These are phyloP conservation scores for Epichloe sp. DNA, from an alignment of 2,329 filamentous ascomycete species.

Conservation along the genomic window DNA sequence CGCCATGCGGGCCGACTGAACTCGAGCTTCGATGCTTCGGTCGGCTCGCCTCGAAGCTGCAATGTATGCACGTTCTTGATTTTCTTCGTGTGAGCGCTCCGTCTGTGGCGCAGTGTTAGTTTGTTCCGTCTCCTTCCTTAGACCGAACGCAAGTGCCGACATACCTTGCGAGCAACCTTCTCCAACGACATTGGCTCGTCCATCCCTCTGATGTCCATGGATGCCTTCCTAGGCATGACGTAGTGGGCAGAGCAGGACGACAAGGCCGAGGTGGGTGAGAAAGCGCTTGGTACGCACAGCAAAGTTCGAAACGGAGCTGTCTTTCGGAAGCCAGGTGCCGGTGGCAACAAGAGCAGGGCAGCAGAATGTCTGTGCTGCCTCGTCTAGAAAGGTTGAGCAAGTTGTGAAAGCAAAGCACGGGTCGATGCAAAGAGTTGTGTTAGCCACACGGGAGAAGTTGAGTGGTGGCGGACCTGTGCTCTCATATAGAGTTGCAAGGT, in stretches of 20 bases:
- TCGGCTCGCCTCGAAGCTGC: conserved; percentile 81
- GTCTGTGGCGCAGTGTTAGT: conserved; percentile 32
- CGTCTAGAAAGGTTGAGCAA: too few relatives aligned
- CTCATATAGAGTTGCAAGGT: too few relatives aligned
- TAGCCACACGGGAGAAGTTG: too few relatives aligned
- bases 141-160: neutral
- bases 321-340: too few relatives aligned
- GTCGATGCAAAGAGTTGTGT: neutral
- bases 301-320: too few relatives aligned
- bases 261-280: too few relatives aligned
- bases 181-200: neutral
- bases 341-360: too few relatives aligned
- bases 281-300: too few relatives aligned
- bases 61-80: conserved; percentile 81
- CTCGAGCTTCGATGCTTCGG: conserved; percentile 71
- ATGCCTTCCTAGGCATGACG: conserved; percentile 1
- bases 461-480: too few relatives aligned
- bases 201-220: neutral
- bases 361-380: too few relatives aligned
- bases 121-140: neutral
- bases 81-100: conserved; percentile 66
- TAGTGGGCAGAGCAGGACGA: too few relatives aligned
- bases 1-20: conserved; percentile 76
- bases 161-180: conserved; percentile 1
- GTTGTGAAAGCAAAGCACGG: too few relatives aligned